Conservation (phyloP, 2,329 filamentous ascomycete genomes). For the Cordyceps javanica region DNA sequence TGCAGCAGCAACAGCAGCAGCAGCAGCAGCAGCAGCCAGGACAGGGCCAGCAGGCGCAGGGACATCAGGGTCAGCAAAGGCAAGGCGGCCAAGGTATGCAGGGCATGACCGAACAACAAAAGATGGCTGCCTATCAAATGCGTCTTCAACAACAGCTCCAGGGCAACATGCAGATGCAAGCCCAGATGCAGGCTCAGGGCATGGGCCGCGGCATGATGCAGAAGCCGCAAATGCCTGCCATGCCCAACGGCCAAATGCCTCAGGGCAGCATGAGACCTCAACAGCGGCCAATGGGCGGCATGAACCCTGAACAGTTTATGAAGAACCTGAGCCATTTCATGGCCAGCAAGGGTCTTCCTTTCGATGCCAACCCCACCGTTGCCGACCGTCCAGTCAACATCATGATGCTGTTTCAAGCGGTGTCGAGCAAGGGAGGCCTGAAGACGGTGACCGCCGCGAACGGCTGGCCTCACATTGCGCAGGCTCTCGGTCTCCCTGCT, state of each 20-base stretch:
- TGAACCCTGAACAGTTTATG: conserved; percentile 63
- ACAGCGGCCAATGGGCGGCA: conserved; percentile 33
- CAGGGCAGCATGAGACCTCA: conserved; percentile 47
- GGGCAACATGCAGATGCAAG: conserved; percentile 42
- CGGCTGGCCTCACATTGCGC: conserved; percentile 68
- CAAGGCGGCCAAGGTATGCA: conserved; percentile 18
- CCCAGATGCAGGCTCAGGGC: conserved; percentile 44
- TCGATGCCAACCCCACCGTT: conserved; percentile 70
- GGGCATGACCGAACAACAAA: conserved; percentile 57
- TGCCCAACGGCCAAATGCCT: conserved; percentile 29
- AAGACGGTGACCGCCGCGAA: conserved; percentile 64
- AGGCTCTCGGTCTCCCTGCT: conserved; percentile 54
- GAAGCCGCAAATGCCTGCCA: conserved; percentile 40
- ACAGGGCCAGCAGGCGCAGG: conserved; percentile 57
- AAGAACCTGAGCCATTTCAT: conserved; percentile 75
- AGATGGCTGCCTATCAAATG: conserved; percentile 74
- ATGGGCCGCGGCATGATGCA: conserved; percentile 47
- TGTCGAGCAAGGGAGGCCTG: conserved; percentile 70
- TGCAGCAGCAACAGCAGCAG: conserved; percentile 34
- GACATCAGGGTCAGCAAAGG: conserved; percentile 34
- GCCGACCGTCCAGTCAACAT: conserved; percentile 69
- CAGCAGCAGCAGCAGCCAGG: conserved; percentile 63
- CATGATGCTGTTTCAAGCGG: conserved; percentile 69
- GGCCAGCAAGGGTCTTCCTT: conserved; percentile 61
- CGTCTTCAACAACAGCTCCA: conserved; percentile 72